Percentiles rank a stretch among this genome's conserved stretches.
Evolutionary conservation across 2,329 filamentous ascomycete genomes (phyloP).

Genomic region (Ophiocordyceps unilateralis): DNA sequence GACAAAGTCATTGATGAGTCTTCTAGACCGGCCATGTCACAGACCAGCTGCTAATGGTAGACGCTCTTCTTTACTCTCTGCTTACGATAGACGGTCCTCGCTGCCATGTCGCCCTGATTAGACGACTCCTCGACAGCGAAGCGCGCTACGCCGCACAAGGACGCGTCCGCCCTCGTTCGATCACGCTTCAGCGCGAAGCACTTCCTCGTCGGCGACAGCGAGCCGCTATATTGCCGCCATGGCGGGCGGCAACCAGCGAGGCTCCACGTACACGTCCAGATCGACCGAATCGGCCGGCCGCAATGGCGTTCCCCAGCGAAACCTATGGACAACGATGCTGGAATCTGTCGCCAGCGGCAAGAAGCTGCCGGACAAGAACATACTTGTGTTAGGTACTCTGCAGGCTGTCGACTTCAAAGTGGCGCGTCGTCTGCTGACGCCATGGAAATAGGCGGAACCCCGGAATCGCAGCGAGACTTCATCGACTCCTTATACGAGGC

Average conservation of each 20-base stretch:
- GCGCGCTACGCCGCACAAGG: too few species aligned
- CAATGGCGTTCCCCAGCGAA: slow-evolving; percentile 60
- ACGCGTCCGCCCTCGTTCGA: not conserved
- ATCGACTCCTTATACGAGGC: slow-evolving; percentile 45
- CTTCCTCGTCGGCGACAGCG: not conserved
- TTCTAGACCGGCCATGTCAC: not conserved
- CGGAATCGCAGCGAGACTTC: slow-evolving; percentile 72
- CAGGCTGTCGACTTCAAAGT: not conserved
- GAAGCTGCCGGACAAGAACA: slow-evolving; percentile 77
- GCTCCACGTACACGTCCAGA: slow-evolving; percentile 40
- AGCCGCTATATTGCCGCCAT: slow-evolving; percentile 15
- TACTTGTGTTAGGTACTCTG: slow-evolving; percentile 59
- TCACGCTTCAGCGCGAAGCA: not conserved
- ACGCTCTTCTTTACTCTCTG: not conserved
- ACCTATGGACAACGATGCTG: slow-evolving; percentile 89
- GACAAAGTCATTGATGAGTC: not conserved
- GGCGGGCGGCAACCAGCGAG: slow-evolving; percentile 35
- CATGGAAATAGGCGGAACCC: slow-evolving; percentile 46
- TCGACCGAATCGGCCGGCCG: slow-evolving; percentile 37
- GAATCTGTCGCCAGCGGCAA: slow-evolving; percentile 82
- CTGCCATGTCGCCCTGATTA: not conserved
- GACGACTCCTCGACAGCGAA: not conserved
- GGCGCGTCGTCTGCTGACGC: slow-evolving; percentile 12
- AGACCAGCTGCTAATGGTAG: not conserved
- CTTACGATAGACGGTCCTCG: not conserved